Evolutionary conservation across 257 asterid species (phyloP), one percentile per base, ranked within the genome.

Genomic region (Prunella vulgaris): DNA sequence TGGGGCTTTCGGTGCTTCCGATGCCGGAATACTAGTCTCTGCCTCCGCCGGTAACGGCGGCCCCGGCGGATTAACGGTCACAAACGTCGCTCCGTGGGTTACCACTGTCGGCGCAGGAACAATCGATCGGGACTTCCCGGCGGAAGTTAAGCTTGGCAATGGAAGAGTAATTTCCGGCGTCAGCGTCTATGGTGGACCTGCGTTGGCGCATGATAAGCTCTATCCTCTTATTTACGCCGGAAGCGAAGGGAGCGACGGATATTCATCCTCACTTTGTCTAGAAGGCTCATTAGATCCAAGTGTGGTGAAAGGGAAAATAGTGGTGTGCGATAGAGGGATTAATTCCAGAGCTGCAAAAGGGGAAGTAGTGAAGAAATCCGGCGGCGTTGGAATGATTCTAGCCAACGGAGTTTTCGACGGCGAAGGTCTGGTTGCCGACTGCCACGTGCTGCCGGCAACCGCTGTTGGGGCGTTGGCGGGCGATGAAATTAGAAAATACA

Each of bases 31-130:
- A 10, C 88, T 92, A 52, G 96, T 92, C 5, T 92, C 98, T 0
- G 92, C 96, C 25, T 92, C 96, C 12, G 98, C 98, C 24, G 98
- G 98, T 0, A 92, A 92, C 73, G 94, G 94, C 37, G 98, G 98
- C 0, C 96, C 98, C 4, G 92, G 94, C 3, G 95, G 90, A 10
- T 70, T 86, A 10, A 89, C 98, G 1, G 94, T 92, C 1, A 87
- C 96, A 0, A 93, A 93, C 54, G 82, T 93, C 18, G 96, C 97
- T 1, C 98, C 97, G 6, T 93, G 98, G 98, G 87, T 93, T 2
- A 86, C 97, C 27, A 90, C 96, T 0, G 98, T 92, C 22, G 98
- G 97, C 0, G 98, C 96, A 0, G 95, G 97, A 1, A 84, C 92
- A 8, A 84, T 92, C 4, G 98, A 93, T 56, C 77, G 98, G 37